Evolutionary conservation across 257 asterid species (phyloP).

Genomic region (Solanum stenotomum): DNA sequence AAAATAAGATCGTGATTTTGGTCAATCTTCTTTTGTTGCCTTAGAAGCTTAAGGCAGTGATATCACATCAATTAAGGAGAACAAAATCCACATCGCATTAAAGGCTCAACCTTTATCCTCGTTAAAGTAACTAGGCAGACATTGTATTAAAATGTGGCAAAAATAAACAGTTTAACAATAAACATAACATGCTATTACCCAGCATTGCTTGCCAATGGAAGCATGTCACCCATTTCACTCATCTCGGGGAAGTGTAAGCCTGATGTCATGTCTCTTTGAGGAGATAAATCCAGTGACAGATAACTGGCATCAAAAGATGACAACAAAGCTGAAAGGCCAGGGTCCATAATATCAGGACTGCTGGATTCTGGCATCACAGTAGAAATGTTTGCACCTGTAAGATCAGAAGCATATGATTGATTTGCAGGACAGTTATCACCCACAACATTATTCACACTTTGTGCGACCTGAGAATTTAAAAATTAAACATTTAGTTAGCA

Average conservation of each 20-base stretch:
- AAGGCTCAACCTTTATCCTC: background rate
- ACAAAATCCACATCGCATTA: background rate
- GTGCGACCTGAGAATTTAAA: background rate
- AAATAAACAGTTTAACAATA: background rate
- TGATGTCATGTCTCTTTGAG: constrained; percentile 1
- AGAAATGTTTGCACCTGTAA: background rate
- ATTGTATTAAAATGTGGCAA: background rate
- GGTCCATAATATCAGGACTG: background rate
- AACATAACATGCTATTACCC: constrained; percentile 15
- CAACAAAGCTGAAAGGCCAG: background rate
- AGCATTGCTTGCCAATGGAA: constrained; percentile 20
- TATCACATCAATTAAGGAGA: constrained; percentile 2
- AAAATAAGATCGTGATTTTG: background rate
- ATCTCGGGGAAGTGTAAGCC: background rate
- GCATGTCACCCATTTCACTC: constrained; percentile 9
- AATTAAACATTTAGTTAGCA: background rate
- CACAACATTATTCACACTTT: background rate
- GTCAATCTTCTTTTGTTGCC: background rate
- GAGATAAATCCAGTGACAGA: constrained; percentile 7
- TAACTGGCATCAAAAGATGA: background rate
- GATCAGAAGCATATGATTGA: background rate
- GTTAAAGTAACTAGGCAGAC: background rate
- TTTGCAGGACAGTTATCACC: background rate
- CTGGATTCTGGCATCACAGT: background rate
- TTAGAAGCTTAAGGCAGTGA: background rate